Conservation (phyloP, 805 yeast species). For the Myxozyma monticola region DNA sequence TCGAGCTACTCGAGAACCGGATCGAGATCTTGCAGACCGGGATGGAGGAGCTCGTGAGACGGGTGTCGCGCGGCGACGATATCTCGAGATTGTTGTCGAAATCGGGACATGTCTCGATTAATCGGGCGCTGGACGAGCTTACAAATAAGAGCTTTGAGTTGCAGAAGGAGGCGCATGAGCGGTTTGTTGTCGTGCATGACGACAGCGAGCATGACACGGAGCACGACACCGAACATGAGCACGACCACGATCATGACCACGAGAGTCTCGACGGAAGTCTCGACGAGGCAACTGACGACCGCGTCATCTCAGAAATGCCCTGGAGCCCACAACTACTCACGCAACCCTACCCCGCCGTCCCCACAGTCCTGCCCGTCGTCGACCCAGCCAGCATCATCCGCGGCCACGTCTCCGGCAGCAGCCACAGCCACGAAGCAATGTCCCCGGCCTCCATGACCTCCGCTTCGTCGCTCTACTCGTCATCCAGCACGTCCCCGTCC, state of each 20-base stretch:
- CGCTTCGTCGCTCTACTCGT: conserved; percentile 17
- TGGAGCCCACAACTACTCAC: neutral
- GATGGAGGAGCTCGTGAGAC: conserved; percentile 30
- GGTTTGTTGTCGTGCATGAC: conserved; percentile 20
- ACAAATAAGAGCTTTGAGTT: conserved; percentile 21
- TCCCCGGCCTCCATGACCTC: conserved; percentile 28
- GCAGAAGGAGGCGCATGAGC: conserved; percentile 24
- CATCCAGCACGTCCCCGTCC: conserved; percentile 19
- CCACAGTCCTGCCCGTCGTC: neutral
- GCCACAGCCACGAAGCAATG: neutral
- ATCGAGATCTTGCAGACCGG: conserved; percentile 47
- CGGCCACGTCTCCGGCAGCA: neutral
- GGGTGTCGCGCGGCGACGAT: conserved; percentile 30
- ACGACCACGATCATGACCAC: conserved; percentile 12
- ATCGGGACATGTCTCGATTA: conserved; percentile 32
- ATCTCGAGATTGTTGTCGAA: conserved; percentile 24
- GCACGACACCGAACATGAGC: conserved; percentile 22
- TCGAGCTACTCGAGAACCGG: conserved; percentile 62
- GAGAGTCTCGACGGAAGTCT: neutral
- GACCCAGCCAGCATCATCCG: conserved; percentile 26
- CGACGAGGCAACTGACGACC: neutral
- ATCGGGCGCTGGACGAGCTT: conserved; percentile 32
- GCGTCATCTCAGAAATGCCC: neutral
- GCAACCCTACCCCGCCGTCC: neutral
- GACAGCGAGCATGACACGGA: conserved; percentile 27